A percentile compares a stretch with the other conserved stretches of the same genome.
Conservation (phyloP, 1,284 basidiomycete genomes). For the Austropuccinia psidii region DNA sequence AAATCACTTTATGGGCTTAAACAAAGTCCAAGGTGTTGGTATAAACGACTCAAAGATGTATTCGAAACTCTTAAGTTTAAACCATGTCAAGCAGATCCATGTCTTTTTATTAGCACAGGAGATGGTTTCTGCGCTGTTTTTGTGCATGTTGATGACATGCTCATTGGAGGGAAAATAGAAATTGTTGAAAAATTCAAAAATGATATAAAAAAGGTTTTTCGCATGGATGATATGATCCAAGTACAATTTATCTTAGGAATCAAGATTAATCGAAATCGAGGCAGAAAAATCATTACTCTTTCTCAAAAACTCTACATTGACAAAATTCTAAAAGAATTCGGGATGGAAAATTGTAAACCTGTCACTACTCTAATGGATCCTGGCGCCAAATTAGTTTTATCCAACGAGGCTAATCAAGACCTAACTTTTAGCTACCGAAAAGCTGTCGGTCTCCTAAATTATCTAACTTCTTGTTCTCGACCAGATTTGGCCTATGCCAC, state of each 20-base stretch:
- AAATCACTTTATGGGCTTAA: constrained; percentile 12
- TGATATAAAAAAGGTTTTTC: not conserved
- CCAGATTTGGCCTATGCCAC: too few relatives aligned
- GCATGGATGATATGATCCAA: not conserved
- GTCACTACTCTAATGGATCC: not conserved
- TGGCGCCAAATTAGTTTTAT: too few relatives aligned
- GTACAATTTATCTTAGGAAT: not conserved
- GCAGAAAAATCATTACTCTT: not conserved
- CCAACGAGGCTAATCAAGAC: too few relatives aligned
- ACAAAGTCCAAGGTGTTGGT: constrained; percentile 8
- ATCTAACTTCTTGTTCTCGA: too few relatives aligned
- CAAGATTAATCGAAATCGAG: not conserved
- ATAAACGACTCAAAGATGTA: not conserved
- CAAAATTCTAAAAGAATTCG: not conserved
- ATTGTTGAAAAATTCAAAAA: constrained; percentile 17
- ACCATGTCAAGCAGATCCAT: not conserved
- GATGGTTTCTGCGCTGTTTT: not conserved
- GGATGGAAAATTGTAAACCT: not conserved
- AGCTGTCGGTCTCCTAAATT: too few relatives aligned
- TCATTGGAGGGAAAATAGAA: not conserved
- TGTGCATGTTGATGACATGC: constrained; percentile 11
- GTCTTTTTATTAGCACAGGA: not conserved
- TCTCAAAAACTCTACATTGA: not conserved
- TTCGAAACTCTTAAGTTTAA: not conserved
- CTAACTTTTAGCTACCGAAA: too few relatives aligned